phyloP scores from a whole-genome alignment of 106 monocot species.

The Dioscorea zingiberensis region DNA sequence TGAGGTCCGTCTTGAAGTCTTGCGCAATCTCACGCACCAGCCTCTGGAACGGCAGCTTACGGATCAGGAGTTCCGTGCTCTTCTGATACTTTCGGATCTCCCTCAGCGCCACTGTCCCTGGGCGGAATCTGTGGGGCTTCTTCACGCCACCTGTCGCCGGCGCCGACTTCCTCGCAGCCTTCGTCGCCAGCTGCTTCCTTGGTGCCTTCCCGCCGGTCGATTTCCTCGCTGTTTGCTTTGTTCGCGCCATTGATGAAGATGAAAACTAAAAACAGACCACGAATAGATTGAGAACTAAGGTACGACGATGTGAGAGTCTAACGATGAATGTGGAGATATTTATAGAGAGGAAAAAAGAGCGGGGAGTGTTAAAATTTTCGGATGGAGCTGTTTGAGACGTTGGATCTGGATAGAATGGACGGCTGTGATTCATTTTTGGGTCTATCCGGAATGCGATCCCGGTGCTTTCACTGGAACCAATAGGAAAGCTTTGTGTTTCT shows the following conservation, averaged over 20 bases:
- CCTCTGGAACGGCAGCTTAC: background rate
- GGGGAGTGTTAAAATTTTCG: background rate
- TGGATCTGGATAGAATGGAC: background rate
- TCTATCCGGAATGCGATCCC: background rate
- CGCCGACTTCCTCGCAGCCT: background rate
- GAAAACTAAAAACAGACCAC: background rate
- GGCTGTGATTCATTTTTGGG: background rate
- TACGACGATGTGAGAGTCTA: background rate
- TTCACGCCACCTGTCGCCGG: background rate
- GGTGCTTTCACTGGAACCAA: background rate
- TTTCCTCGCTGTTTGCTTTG: conserved; percentile 1
- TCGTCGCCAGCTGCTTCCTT: background rate
- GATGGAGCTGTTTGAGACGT: background rate
- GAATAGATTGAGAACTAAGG: background rate
- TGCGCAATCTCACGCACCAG: background rate
- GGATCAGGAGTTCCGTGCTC: background rate
- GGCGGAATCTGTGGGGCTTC: background rate
- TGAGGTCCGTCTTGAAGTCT: background rate
- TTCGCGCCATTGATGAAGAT: background rate
- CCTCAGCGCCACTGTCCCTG: background rate
- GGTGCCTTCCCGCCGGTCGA: background rate
- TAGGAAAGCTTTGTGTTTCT: too few relatives aligned
- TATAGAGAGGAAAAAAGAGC: background rate
- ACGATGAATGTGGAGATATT: background rate
- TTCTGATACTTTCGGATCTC: conserved; percentile 1